Conservation (phyloP, 2,329 filamentous ascomycete species). For the Cladosporium phlei region DNA sequence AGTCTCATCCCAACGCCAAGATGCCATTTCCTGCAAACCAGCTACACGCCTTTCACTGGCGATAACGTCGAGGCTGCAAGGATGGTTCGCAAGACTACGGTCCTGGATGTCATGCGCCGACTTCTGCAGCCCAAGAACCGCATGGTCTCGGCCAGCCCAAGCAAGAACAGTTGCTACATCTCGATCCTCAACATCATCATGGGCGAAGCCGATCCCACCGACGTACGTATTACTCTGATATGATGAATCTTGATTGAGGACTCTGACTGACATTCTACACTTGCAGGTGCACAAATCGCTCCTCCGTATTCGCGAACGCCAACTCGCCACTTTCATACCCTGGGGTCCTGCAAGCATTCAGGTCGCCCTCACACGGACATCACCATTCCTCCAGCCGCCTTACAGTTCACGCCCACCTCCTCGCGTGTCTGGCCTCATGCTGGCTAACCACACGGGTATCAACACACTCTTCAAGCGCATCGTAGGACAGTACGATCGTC, state of each 20-base stretch:
- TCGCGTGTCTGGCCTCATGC: conserved; percentile 91
- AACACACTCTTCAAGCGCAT: conserved; percentile 96
- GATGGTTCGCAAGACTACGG: conserved; percentile 95
- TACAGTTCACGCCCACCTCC: conserved; percentile 85
- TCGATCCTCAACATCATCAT: conserved; percentile 98
- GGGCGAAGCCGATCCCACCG: conserved; percentile 94
- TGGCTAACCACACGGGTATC: conserved; percentile 96
- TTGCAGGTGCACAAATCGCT: conserved; percentile 83
- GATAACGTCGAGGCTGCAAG: conserved; percentile 96
- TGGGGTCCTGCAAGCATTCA: conserved; percentile 98
- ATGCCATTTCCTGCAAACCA: conserved; percentile 97
- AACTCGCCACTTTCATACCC: conserved; percentile 92
- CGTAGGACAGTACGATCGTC: conserved; percentile 82
- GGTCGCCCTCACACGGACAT: conserved; percentile 92
- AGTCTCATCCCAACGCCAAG: conserved; percentile 93
- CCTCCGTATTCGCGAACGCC: conserved; percentile 87
- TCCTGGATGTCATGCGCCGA: conserved; percentile 93
- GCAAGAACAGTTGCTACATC: conserved; percentile 98
- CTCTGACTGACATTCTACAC: neutral
- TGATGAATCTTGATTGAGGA: no score
- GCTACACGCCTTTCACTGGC: conserved; percentile 95
- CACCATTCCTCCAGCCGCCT: conserved; percentile 89
- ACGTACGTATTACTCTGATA: conserved; percentile 58
- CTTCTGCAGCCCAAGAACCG: conserved; percentile 96
- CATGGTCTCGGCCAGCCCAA: conserved; percentile 94